Evolutionary conservation across 2,329 filamentous ascomycete genomes (phyloP), one percentile per base, ranked within the genome.

Genomic region (Sclerotinia sclerotiorum): DNA sequence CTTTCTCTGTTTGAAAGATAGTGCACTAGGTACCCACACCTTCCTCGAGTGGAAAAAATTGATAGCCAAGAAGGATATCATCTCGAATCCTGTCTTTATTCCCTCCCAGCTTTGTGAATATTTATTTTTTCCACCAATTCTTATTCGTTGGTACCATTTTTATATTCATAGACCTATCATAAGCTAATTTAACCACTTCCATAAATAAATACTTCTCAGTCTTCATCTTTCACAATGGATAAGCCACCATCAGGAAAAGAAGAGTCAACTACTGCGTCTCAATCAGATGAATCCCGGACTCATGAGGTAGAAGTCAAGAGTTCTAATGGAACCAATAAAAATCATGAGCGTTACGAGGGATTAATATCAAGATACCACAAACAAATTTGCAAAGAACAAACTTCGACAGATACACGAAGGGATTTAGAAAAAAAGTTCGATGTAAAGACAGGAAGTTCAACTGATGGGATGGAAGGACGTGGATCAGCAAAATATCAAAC

Each of bases 131-230:
- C 5, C 2, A 35, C 21, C 19, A 13, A n/a, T 56, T 35, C 52
- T 55, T 8, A n/a, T 32, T 19, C 11, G 21, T 35, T 35, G 7
- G 32, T 56, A n/a, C 2, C 6, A 15, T 7, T 13, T 27, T 32
- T 2, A 35, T 35, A n/a, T 15, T 56, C 35, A 35, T 6, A 15
- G 11, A 56, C 35, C 11, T 35, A 35, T 7, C 6, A 8, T 15
- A 13, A 3, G 35, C 35, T 15, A n/a, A n/a, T 17, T 56, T 8
- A n/a, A n/a, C 3, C 19, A 7, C n/a, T 4, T 4, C 17, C n/a
- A n/a, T 5, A 2, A 5, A 3, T 6, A 13, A 42, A 42, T 42
- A 5, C 1, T 4, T 21, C 5, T 5, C 2, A 35, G 0, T n/a
- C 29, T 56, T n/a, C 21, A 56, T 56, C 52, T n/a, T 8, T 2